These are phyloP conservation scores for Hypoxylon perforatum DNA, from an alignment of 495 filamentous ascomycete genomes.

Conservation along the genomic window DNA sequence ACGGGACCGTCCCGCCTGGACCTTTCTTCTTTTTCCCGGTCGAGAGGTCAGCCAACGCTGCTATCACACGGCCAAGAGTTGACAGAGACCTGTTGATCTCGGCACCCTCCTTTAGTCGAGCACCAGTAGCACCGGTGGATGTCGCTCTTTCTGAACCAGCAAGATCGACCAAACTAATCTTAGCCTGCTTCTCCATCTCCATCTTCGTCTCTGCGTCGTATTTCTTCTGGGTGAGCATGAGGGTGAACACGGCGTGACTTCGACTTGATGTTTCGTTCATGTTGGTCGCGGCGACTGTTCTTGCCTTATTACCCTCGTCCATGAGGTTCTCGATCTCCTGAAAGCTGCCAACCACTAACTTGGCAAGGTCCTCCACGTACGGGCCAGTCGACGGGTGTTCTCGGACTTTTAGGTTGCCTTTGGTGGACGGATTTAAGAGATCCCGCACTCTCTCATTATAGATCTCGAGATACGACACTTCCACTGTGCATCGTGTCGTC, in stretches of 20 bases:
- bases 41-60: slow-evolving; percentile 91
- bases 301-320: slow-evolving; percentile 98
- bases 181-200: slow-evolving; percentile 96
- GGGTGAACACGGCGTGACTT: slow-evolving; percentile 97
- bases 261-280: slow-evolving; percentile 99
- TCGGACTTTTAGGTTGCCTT: slow-evolving; percentile 95
- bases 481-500: slow-evolving; percentile 87
- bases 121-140: slow-evolving; percentile 95
- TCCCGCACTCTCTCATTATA: slow-evolving; percentile 99
- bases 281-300: slow-evolving; percentile 98
- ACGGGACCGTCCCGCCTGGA: slow-evolving; percentile 81
- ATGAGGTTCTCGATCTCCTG: slow-evolving; percentile 96
- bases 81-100: slow-evolving; percentile 98
- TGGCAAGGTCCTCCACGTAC: slow-evolving; percentile 97
- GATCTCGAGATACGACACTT: slow-evolving; percentile 99
- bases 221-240: slow-evolving; percentile 93
- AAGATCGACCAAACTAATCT: slow-evolving; percentile 97
- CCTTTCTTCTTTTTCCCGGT: slow-evolving; percentile 85
- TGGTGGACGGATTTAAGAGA: slow-evolving; percentile 94
- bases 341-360: slow-evolving; percentile 96
- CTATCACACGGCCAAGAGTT: slow-evolving; percentile 97
- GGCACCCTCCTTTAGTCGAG: slow-evolving; percentile 95
- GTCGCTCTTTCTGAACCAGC: slow-evolving; percentile 97
- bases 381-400: slow-evolving; percentile 98
- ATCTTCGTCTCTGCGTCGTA: slow-evolving; percentile 94